These are phyloP conservation scores for Iberis pinnata DNA, from an alignment of 345 rosid species.

Conservation along the genomic window DNA sequence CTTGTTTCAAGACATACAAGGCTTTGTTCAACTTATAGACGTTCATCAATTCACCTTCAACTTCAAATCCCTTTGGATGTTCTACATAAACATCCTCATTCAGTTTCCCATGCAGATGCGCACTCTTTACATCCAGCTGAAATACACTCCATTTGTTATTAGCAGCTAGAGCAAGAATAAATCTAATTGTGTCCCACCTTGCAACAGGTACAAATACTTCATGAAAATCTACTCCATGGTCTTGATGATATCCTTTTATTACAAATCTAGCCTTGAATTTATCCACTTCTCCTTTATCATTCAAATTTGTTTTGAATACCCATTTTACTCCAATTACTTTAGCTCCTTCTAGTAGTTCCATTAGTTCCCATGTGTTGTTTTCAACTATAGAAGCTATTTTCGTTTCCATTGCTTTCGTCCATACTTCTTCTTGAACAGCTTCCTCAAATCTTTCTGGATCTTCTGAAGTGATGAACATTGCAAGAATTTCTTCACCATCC, in stretches of 20 bases:
- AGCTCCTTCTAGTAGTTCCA: not conserved
- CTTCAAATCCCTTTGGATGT: not conserved
- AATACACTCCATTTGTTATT: not conserved
- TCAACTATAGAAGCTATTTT: not conserved
- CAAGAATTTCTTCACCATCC: not conserved
- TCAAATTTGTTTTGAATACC: too few relatives aligned
- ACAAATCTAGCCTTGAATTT: not conserved
- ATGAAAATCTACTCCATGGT: not conserved
- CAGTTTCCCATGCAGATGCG: not conserved
- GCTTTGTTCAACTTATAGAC: not conserved
- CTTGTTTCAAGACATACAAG: too few relatives aligned
- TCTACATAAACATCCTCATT: not conserved
- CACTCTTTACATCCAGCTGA: not conserved
- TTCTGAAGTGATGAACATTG: not conserved
- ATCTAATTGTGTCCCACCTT: not conserved
- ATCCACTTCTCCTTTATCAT: not conserved
- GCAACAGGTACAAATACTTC: not conserved
- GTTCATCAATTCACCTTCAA: not conserved
- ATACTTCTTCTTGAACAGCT: not conserved
- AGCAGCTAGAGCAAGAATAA: not conserved
- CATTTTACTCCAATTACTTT: too few relatives aligned
- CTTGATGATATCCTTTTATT: not conserved
- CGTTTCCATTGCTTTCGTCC: not conserved
- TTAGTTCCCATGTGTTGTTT: not conserved
- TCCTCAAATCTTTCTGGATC: not conserved